Base-by-base conservation (phyloP, 116 monocot genomes). In the Trichopus zeylanicus region DNA sequence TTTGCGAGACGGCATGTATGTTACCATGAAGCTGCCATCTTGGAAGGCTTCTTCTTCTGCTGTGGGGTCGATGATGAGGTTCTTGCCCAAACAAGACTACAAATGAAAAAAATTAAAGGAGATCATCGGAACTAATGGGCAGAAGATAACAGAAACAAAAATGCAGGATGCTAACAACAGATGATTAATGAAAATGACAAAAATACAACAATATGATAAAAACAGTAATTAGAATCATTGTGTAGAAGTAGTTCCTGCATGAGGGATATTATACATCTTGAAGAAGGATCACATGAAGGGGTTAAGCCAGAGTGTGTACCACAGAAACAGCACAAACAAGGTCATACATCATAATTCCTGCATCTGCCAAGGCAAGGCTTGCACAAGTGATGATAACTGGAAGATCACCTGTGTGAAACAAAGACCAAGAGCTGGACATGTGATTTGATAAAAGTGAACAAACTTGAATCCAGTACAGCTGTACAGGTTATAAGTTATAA, bases 341-440 rank as follows among this genome's bases (percentile, higher is more conserved):
- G 46, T 94, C 94, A 68, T 78, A 76, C 83, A 94, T 86, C 89
- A 94, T 89, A 57, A 94, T 86, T 66, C 94, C 94, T 23, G 94
- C 94, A 74, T 94, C 94, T 38, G 94, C 94, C 65, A 94, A 48
- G n/a, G 94, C 94, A 67, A 94, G 89, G 61, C 86, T 94, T 28
- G 94, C 94, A 67, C 94, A 94, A 31, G 78, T 76, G 62, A 94
- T 81, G 46, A 94, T 89, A 25, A 86, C 81, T 7, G 94, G 77
- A 57, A 94, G 78, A 71, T 95, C 90, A 39, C 93, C 85, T 93
- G 59, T 8, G 72, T 24, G 20, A 65, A 23, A 26, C 13, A 26
- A 11, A 69, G n/a, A 46, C 7, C 26, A 30, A n/a, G 6, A 42
- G 26, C 8, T 64, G 29, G 24, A 35, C 1, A 16, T 48, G 48